Evolutionary conservation across 805 yeast species (phyloP).

Genomic region (Saturnispora besseyi): DNA sequence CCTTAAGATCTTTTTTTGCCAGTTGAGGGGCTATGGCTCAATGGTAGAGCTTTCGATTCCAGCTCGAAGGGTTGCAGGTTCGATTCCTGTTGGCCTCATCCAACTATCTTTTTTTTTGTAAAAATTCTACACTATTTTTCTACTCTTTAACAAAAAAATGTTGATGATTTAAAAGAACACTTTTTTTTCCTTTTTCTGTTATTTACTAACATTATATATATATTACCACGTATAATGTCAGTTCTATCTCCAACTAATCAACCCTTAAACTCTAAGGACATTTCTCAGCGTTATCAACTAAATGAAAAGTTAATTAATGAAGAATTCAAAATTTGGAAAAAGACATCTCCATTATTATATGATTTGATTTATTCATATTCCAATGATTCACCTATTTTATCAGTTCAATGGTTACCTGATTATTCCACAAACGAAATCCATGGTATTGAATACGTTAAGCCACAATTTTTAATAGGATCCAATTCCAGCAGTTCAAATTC

Average conservation of each 20-base stretch:
- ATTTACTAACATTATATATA: neutral
- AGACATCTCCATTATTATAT: constrained; percentile 70
- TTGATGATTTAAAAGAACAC: neutral
- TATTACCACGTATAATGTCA: neutral
- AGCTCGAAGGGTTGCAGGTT: constrained; percentile 27
- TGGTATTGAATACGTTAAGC: constrained; percentile 11
- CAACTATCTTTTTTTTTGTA: neutral
- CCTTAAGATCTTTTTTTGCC: neutral
- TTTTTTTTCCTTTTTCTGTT: neutral
- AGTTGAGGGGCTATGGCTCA: constrained; percentile 58
- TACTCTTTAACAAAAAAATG: neutral
- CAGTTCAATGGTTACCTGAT: constrained; percentile 61
- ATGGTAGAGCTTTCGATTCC: constrained; percentile 78
- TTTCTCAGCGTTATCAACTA: constrained; percentile 36
- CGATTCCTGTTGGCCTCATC: constrained; percentile 20
- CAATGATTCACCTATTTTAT: constrained; percentile 60
- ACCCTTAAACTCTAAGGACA: constrained; percentile 8
- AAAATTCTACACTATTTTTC: neutral
- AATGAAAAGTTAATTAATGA: constrained; percentile 61
- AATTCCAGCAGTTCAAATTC: constrained; percentile 37
- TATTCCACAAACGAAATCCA: constrained; percentile 9
- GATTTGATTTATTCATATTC: constrained; percentile 63
- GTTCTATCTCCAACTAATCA: neutral
- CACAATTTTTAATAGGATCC: constrained; percentile 35
- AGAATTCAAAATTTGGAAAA: constrained; percentile 78